phyloP scores from a whole-genome alignment of 306 rosid species.

The Notholithocarpus densiflorus region DNA sequence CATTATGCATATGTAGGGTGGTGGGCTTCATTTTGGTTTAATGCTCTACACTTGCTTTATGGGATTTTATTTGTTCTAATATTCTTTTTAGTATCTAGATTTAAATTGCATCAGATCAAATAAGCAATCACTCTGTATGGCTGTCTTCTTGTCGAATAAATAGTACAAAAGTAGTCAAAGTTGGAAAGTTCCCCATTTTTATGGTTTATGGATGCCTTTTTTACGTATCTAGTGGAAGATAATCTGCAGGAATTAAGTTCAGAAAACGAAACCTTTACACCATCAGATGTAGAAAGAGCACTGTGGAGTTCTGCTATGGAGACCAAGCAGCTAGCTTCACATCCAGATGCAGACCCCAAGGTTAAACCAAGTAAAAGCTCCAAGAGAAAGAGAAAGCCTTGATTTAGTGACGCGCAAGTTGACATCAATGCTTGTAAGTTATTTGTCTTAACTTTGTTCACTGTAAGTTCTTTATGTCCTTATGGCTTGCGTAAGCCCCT shows the following conservation, averaged over 20 bases:
- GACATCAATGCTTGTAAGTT: constrained; percentile 11
- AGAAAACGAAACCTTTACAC: constrained; percentile 51
- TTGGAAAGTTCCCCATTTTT: constrained; percentile 2
- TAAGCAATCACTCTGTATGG: background rate
- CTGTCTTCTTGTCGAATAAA: background rate
- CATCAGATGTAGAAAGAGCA: constrained; percentile 89
- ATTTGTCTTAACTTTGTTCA: background rate
- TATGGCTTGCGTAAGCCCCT: background rate
- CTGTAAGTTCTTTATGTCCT: background rate
- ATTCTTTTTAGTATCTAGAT: background rate
- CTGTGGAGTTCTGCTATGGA: constrained; percentile 69
- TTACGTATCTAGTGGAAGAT: constrained; percentile 11
- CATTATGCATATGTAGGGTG: background rate
- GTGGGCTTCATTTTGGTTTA: background rate
- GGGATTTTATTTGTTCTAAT: background rate
- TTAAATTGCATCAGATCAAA: background rate
- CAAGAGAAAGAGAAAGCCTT: constrained; percentile 69
- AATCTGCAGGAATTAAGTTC: constrained; percentile 70
- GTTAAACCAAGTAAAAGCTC: constrained; percentile 30
- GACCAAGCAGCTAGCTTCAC: constrained; percentile 37
- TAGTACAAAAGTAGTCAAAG: background rate
- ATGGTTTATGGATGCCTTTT: background rate
- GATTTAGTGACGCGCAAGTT: constrained; percentile 20
- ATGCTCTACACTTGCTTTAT: background rate
- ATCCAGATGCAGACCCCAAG: constrained; percentile 32